Evolutionary conservation across 768 basidiomycete genomes (phyloP).

Genomic region (Austroboletus eburneus): DNA sequence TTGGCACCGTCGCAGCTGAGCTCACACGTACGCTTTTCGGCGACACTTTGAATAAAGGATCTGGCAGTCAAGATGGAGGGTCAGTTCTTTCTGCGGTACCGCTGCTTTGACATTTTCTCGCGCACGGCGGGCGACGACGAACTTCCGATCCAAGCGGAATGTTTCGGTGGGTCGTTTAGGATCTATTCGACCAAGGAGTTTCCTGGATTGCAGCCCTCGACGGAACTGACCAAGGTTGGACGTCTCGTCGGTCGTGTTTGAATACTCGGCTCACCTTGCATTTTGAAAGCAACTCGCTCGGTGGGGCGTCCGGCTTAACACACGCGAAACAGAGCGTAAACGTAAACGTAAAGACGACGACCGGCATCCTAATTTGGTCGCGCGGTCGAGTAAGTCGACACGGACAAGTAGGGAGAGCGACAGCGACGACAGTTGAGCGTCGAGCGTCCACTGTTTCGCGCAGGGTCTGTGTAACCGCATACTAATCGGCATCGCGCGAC

Average conservation of each 20-base stretch:
- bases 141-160: slow-evolving; percentile 54
- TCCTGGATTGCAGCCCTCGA: slow-evolving; percentile 65
- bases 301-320: slow-evolving; percentile 34
- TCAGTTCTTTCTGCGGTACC: slow-evolving; percentile 66
- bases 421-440: slow-evolving; percentile 18
- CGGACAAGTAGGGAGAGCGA: slow-evolving; percentile 16
- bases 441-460: no score
- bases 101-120: slow-evolving; percentile 60
- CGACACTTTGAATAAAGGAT: slow-evolving; percentile 39
- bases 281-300: slow-evolving; percentile 30
- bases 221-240: slow-evolving; percentile 58
- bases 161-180: slow-evolving; percentile 61
- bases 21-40: background rate
- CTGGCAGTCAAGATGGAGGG: slow-evolving; percentile 65
- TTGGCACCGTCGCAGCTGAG: background rate
- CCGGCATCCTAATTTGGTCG: slow-evolving; percentile 3
- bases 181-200: slow-evolving; percentile 75
- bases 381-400: slow-evolving; percentile 1
- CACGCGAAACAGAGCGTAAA: slow-evolving; percentile 35
- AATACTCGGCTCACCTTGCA: background rate
- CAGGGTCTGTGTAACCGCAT: no score
- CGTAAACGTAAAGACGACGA: slow-evolving; percentile 29
- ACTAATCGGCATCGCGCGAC: no score
- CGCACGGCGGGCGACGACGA: slow-evolving; percentile 25
- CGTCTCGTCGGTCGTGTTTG: background rate